Conservation (phyloP, 495 filamentous ascomycete genomes). For the Daldinia grandis region DNA sequence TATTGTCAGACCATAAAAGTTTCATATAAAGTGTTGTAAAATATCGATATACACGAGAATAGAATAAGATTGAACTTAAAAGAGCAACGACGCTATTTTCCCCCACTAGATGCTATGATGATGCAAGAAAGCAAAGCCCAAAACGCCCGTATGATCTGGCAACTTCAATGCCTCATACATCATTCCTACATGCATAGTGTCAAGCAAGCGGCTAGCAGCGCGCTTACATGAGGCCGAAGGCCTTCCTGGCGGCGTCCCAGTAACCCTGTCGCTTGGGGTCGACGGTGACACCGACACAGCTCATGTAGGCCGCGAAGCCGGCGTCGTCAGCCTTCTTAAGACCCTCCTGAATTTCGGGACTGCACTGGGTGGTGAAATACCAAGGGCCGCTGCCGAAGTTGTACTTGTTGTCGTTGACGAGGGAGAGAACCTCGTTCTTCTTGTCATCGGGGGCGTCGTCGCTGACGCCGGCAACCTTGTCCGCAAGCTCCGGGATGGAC, state of each 20-base stretch:
- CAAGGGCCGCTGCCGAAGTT: constrained; percentile 80
- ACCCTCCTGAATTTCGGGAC: constrained; percentile 48
- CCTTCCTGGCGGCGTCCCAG: constrained; percentile 62
- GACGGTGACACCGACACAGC: constrained; percentile 67
- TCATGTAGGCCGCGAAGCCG: constrained; percentile 71
- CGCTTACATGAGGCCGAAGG: constrained; percentile 48
- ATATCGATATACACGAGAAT: neutral
- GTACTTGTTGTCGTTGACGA: constrained; percentile 67
- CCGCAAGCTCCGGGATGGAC: constrained; percentile 60
- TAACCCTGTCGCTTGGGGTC: constrained; percentile 61
- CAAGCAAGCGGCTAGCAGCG: neutral
- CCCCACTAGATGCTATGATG: constrained; percentile 7
- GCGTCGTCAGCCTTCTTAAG: constrained; percentile 61
- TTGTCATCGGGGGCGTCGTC: constrained; percentile 40
- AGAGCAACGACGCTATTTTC: neutral
- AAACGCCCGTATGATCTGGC: constrained; percentile 4
- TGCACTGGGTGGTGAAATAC: constrained; percentile 76
- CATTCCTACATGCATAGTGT: neutral
- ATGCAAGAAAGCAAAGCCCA: neutral
- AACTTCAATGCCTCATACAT: neutral
- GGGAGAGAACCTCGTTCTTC: constrained; percentile 60
- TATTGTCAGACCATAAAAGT: neutral
- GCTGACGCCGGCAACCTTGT: constrained; percentile 48
- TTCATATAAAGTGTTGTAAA: neutral
- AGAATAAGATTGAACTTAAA: neutral